Base-by-base conservation (phyloP, 2,329 filamentous ascomycete genomes). In the Canariomyces notabilis region DNA sequence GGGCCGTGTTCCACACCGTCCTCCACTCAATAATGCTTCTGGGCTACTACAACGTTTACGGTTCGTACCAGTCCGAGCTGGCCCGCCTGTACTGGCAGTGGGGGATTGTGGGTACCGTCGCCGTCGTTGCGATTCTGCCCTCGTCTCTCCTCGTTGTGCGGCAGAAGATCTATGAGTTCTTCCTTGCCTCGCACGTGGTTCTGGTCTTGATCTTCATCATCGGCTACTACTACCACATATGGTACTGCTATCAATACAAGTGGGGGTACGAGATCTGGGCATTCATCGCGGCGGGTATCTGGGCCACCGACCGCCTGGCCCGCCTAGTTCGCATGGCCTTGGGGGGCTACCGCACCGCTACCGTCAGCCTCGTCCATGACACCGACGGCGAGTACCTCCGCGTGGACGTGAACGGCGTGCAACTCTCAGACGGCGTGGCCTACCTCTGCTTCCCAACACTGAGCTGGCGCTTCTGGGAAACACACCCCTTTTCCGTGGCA, bases 51-150 rank as follows among this genome's bases (percentile, higher is more conserved):
- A 29, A 52, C 15, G 19, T 46, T 0, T 54, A 54, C 14, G 57
- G 57, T 9, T 43, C 53, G 31, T 51, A 51, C 14, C 15, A 21
- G 19, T 40, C 50, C 5, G 61, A 67, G 34, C 15, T 60, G 1
- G 42, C 45, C 1, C 48, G 54, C 6, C 45, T 49, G 9, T 74
- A 71, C 48, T 74, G 70, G 70, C 56, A 61, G n/a, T 73, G 66
- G 65, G 72, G 71, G 0, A 64, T 68, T 32, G 59, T 69, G 2
- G 70, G 57, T 1, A 72, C 69, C 0, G 44, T 70, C 0, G 60
- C 60, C 1, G 57, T 51, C 2, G 43, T 42, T 2, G 42, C 61
- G 2, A 57, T 67, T 9, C 45, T 59, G 6, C 58, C 59, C 2
- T 49, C 55, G 6, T 61, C 61, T 0, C 37, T 57, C 2, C 54